Evolutionary conservation across 2,329 filamentous ascomycete species (phyloP).

Genomic region (Penicillium sclerotiorum): DNA sequence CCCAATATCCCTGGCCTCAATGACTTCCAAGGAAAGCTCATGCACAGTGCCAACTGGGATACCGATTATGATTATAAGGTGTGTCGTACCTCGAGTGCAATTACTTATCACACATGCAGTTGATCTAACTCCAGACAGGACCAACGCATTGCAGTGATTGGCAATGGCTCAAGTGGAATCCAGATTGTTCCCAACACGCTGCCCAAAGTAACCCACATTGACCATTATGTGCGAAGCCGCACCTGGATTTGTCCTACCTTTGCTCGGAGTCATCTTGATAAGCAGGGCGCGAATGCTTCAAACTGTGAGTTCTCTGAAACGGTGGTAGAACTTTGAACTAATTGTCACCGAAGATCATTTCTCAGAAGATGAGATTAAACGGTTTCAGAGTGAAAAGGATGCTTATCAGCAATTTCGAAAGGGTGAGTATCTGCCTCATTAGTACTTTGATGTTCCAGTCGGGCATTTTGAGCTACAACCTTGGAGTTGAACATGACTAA

Average conservation of each 20-base stretch:
- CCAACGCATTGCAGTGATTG: constrained; percentile 41
- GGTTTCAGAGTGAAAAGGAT: constrained; percentile 34
- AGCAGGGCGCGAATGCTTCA: constrained; percentile 27
- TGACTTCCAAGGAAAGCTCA: constrained; percentile 48
- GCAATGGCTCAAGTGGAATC: constrained; percentile 45
- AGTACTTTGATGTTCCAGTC: not conserved
- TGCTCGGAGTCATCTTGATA: constrained; percentile 32
- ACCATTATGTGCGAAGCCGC: constrained; percentile 38
- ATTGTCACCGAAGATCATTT: constrained; percentile 28
- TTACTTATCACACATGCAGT: not conserved
- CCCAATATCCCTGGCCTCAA: constrained; percentile 51
- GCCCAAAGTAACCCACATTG: constrained; percentile 43
- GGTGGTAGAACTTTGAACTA: not conserved
- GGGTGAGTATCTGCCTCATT: constrained; percentile 21
- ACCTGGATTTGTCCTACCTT: constrained; percentile 36
- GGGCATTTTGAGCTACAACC: not conserved
- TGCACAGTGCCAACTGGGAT: constrained; percentile 51
- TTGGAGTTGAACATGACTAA: not conserved
- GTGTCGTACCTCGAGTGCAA: constrained; percentile 4
- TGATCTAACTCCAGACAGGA: constrained; percentile 18
- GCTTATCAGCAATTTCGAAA: constrained; percentile 39
- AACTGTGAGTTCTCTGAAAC: constrained; percentile 27
- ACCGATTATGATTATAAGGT: constrained; percentile 37
- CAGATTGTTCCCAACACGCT: constrained; percentile 44
- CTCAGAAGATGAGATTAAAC: constrained; percentile 34